A percentile compares a stretch with the other conserved stretches of the same genome.
phyloP scores from a whole-genome alignment of 2,329 filamentous ascomycete species.

The Monilinia vaccinii-corymbosi region DNA sequence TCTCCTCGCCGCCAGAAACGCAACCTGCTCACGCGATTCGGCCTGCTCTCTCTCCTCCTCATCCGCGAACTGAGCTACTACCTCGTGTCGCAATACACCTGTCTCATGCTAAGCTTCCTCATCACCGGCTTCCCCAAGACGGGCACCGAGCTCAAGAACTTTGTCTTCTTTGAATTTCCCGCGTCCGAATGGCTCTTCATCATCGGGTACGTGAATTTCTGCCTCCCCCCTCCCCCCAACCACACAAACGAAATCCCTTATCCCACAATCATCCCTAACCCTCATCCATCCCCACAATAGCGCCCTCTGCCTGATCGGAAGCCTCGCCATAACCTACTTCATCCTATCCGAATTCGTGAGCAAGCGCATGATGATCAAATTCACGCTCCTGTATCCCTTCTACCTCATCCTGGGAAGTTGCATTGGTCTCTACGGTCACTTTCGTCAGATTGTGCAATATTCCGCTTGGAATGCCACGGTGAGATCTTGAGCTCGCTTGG shows the following conservation, averaged over 20 bases:
- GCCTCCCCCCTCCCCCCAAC: background rate
- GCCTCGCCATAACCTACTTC: slow-evolving; percentile 37
- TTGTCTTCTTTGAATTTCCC: slow-evolving; percentile 40
- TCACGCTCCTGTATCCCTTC: slow-evolving; percentile 35
- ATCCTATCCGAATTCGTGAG: slow-evolving; percentile 38
- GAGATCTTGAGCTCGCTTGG: slow-evolving; percentile 12
- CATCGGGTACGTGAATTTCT: slow-evolving; percentile 31
- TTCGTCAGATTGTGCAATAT: slow-evolving; percentile 30
- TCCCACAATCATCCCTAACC: background rate
- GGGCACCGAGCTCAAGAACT: slow-evolving; percentile 30
- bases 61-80: slow-evolving; percentile 40
- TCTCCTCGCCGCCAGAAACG: slow-evolving; percentile 30
- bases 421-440: slow-evolving; percentile 11
- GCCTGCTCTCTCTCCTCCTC: slow-evolving; percentile 36
- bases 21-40: slow-evolving; percentile 33
- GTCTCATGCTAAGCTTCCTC: slow-evolving; percentile 37
- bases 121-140: slow-evolving; percentile 36
- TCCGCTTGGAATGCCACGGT: slow-evolving; percentile 39
- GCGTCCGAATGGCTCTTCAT: slow-evolving; percentile 39
- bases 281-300: slow-evolving; percentile 24
- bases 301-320: slow-evolving; percentile 35
- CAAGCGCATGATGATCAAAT: slow-evolving; percentile 34
- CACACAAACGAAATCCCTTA: no score
- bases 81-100: slow-evolving; percentile 40
- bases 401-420: slow-evolving; percentile 28